Evolutionary conservation across 768 basidiomycete species (phyloP), one percentile per base, ranked within the genome.

Genomic region (Royoungia palumana): DNA sequence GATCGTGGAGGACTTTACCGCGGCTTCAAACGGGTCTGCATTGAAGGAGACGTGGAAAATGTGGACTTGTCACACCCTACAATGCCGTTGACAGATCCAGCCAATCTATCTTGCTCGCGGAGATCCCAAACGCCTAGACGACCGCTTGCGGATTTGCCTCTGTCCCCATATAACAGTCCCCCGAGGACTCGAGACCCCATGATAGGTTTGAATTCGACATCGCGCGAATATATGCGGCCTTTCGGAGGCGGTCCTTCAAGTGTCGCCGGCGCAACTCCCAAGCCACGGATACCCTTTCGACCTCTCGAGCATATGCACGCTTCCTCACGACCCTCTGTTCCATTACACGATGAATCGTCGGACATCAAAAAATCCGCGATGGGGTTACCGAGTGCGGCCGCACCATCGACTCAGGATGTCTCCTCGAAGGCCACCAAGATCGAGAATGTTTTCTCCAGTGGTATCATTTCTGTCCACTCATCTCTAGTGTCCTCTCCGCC

Each of bases 101-200:
- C 30, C 13, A 41, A 36, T 27, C 17, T 28, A 27, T 21, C 24
- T 16, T 13, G 39, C 21, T 22, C 40, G 27, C 51, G 30, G 27
- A 59, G 53, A 20, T 56, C 55, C 0, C 49, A 13, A 41, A 60
- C 61, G 3, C 52, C 48, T 16, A 47, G 58, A 48, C 61, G 35
- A 11, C 61, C 61, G 0, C 55, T 63, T 25, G 39, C 46, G n/a
- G 62, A 58, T 39, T 38, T 64, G 20, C 50, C 37, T 16, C 28
- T 51, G 1, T 34, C 53, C 21, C 30, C 47, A 14, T 22, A 24
- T 0, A 41, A n/a, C 19, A 35, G 46, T 37, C 27, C n/a, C 13
- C 10, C 41, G 2, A 13, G 19, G 20, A 2, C 14, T 17, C 41
- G 25, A 14, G 22, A 44, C 6, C 21, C 13, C 6, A 6, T 21